Evolutionary conservation across 306 rosid species (phyloP), one percentile per base, ranked within the genome.

Genomic region (Trifolium fragiferum): DNA sequence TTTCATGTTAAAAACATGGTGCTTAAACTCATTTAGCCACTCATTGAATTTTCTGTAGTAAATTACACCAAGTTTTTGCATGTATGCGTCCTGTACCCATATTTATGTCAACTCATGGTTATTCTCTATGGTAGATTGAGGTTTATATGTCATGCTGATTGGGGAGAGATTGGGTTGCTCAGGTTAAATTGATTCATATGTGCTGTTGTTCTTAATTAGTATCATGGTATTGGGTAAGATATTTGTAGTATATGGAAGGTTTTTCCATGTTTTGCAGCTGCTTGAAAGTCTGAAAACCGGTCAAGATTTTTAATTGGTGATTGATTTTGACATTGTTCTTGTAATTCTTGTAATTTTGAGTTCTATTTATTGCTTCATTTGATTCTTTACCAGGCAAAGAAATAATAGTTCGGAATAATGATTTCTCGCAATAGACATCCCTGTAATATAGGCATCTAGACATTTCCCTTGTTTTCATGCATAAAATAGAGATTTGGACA

Each of bases 251-350:
- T 71, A 70, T 20, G 7, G 65, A 47, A 58, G 65, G 40, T 20
- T 63, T 20, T 68, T 70, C 40, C 71, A 41, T 80, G 54, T 44
- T 54, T 38, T 47, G 25, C 62, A 30, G 44, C 60, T 76, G 19
- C 76, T 71, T 73, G 71, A 62, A 76, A 62, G 71, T 40, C 76
- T 76, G 66, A 15, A 53, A 8, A 8, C 51, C 10, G 4, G 55
- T 53, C 33, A 27, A 73, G 68, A 71, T 51, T 74, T 76, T 12
- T 32, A 27, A 13, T 55, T 40, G 51, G 37, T 58, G 40, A 19
- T 65, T 59, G 50, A 43, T 54, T 8, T 38, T 76, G 68, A 30
- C 33, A 21, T 32, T 49, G 8, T 37, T n/a, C n/a, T n/a, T n/a
- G n/a, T n/a, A n/a, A n/a, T n/a, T 51, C 7, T 2, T 44, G n/a